Conservation (phyloP, 768 basidiomycete species). For the Trametes punicea region DNA sequence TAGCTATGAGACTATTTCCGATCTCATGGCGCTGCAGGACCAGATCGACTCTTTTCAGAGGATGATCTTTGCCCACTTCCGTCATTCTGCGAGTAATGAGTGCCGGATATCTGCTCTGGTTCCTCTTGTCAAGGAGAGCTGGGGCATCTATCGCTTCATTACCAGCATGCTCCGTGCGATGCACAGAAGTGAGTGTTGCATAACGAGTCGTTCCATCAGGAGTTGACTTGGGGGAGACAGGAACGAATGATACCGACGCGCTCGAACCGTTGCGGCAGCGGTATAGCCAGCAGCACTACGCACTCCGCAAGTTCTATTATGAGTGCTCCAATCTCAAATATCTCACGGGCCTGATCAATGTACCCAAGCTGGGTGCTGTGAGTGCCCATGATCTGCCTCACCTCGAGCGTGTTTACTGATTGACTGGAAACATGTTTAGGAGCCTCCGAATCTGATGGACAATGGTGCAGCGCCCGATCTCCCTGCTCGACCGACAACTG, state of each 20-base stretch:
- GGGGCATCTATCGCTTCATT: conserved; percentile 98
- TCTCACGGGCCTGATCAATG: conserved; percentile 94
- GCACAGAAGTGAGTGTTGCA: conserved; percentile 77
- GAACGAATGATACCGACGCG: conserved; percentile 85
- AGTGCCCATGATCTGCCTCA: background rate
- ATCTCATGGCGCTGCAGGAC: conserved; percentile 97
- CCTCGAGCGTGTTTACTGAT: background rate
- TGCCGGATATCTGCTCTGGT: conserved; percentile 95
- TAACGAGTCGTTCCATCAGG: background rate
- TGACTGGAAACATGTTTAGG: conserved; percentile 43
- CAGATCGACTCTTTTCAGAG: conserved; percentile 99
- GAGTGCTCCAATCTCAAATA: conserved; percentile 99
- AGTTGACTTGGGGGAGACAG: conserved; percentile 38
- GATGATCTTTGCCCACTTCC: conserved; percentile 94
- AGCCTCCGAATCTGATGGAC: conserved; percentile 93
- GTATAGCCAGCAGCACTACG: conserved; percentile 88
- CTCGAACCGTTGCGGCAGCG: conserved; percentile 86
- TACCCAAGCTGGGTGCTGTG: conserved; percentile 93
- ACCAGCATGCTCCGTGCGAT: conserved; percentile 98
- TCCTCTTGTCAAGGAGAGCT: conserved; percentile 97
- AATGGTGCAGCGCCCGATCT: conserved; percentile 81
- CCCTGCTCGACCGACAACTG: conserved; percentile 72
- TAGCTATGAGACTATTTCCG: conserved; percentile 96
- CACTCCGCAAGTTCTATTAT: conserved; percentile 96
- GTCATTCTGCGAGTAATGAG: conserved; percentile 89